These are phyloP conservation scores for Phycomyces blakesleeanus DNA, from an alignment of 192 early-diverging fungal species.

Conservation along the genomic window DNA sequence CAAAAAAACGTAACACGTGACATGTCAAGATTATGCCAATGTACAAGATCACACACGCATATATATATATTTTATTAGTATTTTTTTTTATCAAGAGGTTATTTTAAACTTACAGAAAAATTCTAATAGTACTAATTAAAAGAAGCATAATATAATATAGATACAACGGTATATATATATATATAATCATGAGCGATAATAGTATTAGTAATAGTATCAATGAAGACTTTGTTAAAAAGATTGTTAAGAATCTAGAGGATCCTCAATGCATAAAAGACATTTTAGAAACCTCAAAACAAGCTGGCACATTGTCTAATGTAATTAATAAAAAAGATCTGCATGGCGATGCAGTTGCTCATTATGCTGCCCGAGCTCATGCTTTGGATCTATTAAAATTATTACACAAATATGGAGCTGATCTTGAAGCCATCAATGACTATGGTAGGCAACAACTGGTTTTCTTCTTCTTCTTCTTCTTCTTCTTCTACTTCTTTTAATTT, in stretches of 20 bases:
- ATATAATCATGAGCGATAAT: not conserved
- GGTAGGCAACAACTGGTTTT: constrained; percentile 30
- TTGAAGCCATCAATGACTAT: constrained; percentile 33
- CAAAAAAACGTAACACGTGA: too few species aligned
- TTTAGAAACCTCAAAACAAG: not conserved
- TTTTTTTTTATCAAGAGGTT: too few species aligned
- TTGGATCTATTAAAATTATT: constrained; percentile 15
- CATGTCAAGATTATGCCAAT: too few species aligned
- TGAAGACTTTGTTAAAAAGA: not conserved
- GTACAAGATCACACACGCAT: too few species aligned
- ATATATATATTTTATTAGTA: too few species aligned
- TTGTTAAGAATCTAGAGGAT: not conserved
- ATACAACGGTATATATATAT: too few species aligned
- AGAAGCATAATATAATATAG: too few species aligned
- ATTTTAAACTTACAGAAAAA: too few species aligned
- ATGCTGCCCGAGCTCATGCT: constrained; percentile 36
- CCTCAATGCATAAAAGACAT: not conserved
- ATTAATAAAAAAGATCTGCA: constrained; percentile 19
- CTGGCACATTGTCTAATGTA: not conserved
- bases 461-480: not conserved
- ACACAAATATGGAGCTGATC: constrained; percentile 19
- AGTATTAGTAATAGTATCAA: not conserved
- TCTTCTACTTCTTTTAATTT: too few species aligned
- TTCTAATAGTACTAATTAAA: too few species aligned
- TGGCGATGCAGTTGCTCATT: constrained; percentile 42